Base-by-base conservation (phyloP, 176 grass and related monocot genomes). In the Avena eriantha region DNA sequence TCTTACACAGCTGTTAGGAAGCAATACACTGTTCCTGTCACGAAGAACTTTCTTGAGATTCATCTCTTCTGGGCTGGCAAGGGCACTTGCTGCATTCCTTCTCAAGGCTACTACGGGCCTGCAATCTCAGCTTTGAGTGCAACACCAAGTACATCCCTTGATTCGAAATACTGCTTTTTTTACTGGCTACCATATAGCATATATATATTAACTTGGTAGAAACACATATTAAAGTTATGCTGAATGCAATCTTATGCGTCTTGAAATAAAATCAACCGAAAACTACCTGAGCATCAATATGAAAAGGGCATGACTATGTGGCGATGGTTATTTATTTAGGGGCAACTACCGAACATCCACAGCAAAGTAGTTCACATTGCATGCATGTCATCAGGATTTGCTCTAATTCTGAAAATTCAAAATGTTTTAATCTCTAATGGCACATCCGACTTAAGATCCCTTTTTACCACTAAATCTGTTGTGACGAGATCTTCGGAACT, bases 1-100 rank as follows among this genome's bases (percentile, higher is more conserved):
- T 98, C 93, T 55, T 89, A 80, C 8, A 73, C 51, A 73, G 91
- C 82, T 80, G 93, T 93, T 68, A 80, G 78, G 76, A 95, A 74
- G 87, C 80, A 85, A 54, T 98, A 83, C 76, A 51, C 31, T 71
- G 75, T 79, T 82, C 87, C 89, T 48, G 91, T 98, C 12, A 93
- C 80, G 31, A 93, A 92, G 68, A 98, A 98, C 26, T 93, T 98
- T 55, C 88, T 98, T 14, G 95, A 98, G 82, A 91, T 98, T 84
- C 95, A 98, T 92, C 92, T 98, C 72, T 98, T 98, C 77, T 97
- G 92, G 95, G 91, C 95, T 82, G 95, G 95, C n/a, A 97, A 95
- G 85, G 95, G 95, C 22, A 97, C 95, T 87, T 98, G 91, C 56
- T 98, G 95, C 81, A 76, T 90, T 83, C 93, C 91, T 73, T 50